These are phyloP conservation scores for Rhizoctonia solani DNA, from an alignment of 1,284 basidiomycete species.

Conservation along the genomic window DNA sequence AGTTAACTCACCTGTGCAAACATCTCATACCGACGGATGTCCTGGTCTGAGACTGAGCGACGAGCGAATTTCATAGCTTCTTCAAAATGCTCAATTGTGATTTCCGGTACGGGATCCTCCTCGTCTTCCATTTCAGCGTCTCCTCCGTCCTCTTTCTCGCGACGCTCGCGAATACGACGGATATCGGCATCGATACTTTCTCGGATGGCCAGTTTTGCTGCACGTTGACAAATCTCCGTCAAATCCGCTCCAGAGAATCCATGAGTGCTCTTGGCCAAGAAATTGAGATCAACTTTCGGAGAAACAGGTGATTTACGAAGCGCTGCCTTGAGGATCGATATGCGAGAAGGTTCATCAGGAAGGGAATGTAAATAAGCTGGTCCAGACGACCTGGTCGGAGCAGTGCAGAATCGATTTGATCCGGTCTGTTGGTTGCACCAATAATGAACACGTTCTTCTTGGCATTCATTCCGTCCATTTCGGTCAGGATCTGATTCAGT, in stretches of 20 bases:
- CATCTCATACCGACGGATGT: conserved; percentile 94
- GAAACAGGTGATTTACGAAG: conserved; percentile 94
- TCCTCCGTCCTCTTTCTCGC: conserved; percentile 75
- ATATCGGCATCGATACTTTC: conserved; percentile 95
- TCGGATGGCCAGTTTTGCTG: conserved; percentile 95
- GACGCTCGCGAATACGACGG: conserved; percentile 75
- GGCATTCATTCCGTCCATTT: conserved; percentile 99
- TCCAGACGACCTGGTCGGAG: conserved; percentile 98
- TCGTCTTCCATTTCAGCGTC: conserved; percentile 74
- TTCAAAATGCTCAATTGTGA: conserved; percentile 93
- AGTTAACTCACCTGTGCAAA: conserved; percentile 76
- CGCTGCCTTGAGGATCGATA: conserved; percentile 88
- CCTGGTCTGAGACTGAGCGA: conserved; percentile 90
- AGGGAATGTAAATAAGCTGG: conserved; percentile 93
- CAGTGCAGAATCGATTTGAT: conserved; percentile 96
- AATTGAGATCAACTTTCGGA: conserved; percentile 81
- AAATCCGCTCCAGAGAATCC: conserved; percentile 99
- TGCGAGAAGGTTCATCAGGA: conserved; percentile 89
- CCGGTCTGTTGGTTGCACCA: conserved; percentile 98
- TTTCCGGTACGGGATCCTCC: conserved; percentile 96
- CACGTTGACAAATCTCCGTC: conserved; percentile 97
- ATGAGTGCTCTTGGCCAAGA: conserved; percentile 92
- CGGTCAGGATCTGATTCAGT: conserved; percentile 95
- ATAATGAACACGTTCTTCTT: conserved; percentile 99
- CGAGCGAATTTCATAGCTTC: conserved; percentile 96